Evolutionary conservation across 1,284 basidiomycete genomes (phyloP).

Genomic region (Boletus smithii): DNA sequence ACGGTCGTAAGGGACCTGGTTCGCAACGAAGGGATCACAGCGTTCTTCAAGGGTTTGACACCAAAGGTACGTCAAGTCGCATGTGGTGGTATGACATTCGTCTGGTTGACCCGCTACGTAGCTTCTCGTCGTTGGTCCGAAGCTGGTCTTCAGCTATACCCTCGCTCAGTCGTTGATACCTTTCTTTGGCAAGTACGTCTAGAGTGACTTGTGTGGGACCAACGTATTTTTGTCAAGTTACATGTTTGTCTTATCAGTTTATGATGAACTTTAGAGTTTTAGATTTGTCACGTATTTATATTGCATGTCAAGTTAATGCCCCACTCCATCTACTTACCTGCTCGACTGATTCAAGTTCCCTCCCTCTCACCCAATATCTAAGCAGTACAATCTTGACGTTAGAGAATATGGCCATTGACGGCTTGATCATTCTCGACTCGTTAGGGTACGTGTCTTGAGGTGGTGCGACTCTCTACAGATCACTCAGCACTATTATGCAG

Average conservation of each 20-base stretch:
- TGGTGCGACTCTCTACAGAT: background rate
- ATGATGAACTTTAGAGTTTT: slow-evolving; percentile 10
- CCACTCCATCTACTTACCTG: background rate
- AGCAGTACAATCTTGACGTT: background rate
- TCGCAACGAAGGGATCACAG: slow-evolving; percentile 78
- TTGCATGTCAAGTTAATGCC: slow-evolving; percentile 8
- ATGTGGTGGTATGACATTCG: background rate
- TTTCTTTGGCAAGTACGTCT: slow-evolving; percentile 86
- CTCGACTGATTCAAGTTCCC: too few species aligned
- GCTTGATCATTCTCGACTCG: slow-evolving; percentile 83
- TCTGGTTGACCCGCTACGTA: slow-evolving; percentile 29
- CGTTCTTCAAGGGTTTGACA: slow-evolving; percentile 97
- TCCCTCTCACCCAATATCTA: too few species aligned
- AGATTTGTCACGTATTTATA: slow-evolving; percentile 10
- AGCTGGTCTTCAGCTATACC: slow-evolving; percentile 97
- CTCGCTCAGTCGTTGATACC: slow-evolving; percentile 96
- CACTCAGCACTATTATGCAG: slow-evolving; percentile 43
- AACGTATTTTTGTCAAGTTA: background rate
- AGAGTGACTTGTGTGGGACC: too few species aligned
- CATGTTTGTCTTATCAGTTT: background rate
- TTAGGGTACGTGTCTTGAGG: slow-evolving; percentile 54
- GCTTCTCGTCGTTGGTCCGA: slow-evolving; percentile 96
- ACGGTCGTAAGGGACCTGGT: slow-evolving; percentile 87
- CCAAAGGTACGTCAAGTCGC: slow-evolving; percentile 66
- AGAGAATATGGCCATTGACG: slow-evolving; percentile 75